phyloP scores from a whole-genome alignment of 345 rosid genomes.

The Nephelium lappaceum region DNA sequence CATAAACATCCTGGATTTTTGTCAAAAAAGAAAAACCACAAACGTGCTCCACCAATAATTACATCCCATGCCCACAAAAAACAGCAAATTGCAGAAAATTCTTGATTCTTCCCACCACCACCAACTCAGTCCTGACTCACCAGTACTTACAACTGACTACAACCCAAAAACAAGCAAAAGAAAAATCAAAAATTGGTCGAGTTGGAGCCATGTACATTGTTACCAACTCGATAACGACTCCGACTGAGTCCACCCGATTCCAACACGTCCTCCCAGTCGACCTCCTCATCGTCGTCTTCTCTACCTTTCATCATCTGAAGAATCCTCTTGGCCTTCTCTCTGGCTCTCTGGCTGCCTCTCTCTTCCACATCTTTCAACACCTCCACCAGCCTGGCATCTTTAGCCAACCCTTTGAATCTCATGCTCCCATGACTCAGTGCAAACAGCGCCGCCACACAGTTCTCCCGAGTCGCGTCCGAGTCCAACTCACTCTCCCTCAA shows the following conservation, averaged over 20 bases:
- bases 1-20: neutral
- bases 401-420: conserved; percentile 80
- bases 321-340: conserved; percentile 64
- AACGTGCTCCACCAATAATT: neutral
- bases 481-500: conserved; percentile 49
- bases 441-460: conserved; percentile 62
- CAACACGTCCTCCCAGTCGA: conserved; percentile 63
- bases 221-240: conserved; percentile 44
- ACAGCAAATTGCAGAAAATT: neutral
- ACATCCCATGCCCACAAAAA: neutral
- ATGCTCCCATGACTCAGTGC: conserved; percentile 60
- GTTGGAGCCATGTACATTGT: conserved; percentile 36
- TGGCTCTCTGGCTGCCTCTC: conserved; percentile 49
- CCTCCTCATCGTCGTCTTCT: conserved; percentile 41
- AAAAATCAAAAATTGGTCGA: conserved; percentile 47
- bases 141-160: neutral
- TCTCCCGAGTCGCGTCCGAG: conserved; percentile 57
- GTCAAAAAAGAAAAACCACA: too few relatives aligned
- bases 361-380: conserved; percentile 55
- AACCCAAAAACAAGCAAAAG: neutral
- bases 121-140: neutral
- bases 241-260: conserved; percentile 56
- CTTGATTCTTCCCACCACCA: neutral
- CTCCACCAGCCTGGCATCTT: conserved; percentile 56
- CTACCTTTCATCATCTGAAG: conserved; percentile 55